These are phyloP conservation scores for Phialocephala sp. DNA, from an alignment of 2,329 filamentous ascomycete species.

Conservation along the genomic window DNA sequence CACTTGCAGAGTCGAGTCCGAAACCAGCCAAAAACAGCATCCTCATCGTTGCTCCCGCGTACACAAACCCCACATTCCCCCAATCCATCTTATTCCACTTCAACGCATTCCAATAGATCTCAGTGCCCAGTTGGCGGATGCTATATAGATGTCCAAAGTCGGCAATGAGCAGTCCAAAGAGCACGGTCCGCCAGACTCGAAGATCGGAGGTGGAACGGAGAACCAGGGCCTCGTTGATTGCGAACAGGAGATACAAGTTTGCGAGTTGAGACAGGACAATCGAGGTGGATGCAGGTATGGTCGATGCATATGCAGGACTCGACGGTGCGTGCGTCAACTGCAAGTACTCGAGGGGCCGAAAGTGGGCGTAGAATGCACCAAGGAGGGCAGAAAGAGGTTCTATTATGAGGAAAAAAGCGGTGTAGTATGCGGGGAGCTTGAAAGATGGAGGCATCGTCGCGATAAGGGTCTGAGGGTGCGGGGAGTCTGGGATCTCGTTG, in stretches of 20 bases:
- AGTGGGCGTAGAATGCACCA: slow-evolving; percentile 59
- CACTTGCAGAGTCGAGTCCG: slow-evolving; percentile 49
- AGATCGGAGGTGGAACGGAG: slow-evolving; percentile 72
- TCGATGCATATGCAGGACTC: slow-evolving; percentile 26
- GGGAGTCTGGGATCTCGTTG: background rate
- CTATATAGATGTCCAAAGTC: slow-evolving; percentile 78
- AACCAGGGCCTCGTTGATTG: slow-evolving; percentile 77
- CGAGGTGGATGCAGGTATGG: slow-evolving; percentile 63
- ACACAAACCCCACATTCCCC: slow-evolving; percentile 75
- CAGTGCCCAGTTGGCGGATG: slow-evolving; percentile 61
- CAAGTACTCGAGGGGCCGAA: slow-evolving; percentile 63
- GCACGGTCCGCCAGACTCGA: slow-evolving; percentile 71
- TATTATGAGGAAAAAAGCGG: slow-evolving; percentile 75
- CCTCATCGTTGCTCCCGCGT: slow-evolving; percentile 65
- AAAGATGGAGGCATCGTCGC: slow-evolving; percentile 43
- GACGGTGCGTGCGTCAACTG: slow-evolving; percentile 59
- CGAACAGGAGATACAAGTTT: slow-evolving; percentile 79
- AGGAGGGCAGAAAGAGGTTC: slow-evolving; percentile 63
- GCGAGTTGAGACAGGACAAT: slow-evolving; percentile 77
- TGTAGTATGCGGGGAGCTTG: slow-evolving; percentile 65
- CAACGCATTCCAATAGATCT: slow-evolving; percentile 62
- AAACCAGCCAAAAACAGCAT: slow-evolving; percentile 63
- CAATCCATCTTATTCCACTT: slow-evolving; percentile 71
- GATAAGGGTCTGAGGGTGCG: slow-evolving; percentile 18
- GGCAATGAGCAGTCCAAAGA: slow-evolving; percentile 73